Evolutionary conservation across 2,329 filamentous ascomycete species (phyloP).

Genomic region (Grosmannia huntii): DNA sequence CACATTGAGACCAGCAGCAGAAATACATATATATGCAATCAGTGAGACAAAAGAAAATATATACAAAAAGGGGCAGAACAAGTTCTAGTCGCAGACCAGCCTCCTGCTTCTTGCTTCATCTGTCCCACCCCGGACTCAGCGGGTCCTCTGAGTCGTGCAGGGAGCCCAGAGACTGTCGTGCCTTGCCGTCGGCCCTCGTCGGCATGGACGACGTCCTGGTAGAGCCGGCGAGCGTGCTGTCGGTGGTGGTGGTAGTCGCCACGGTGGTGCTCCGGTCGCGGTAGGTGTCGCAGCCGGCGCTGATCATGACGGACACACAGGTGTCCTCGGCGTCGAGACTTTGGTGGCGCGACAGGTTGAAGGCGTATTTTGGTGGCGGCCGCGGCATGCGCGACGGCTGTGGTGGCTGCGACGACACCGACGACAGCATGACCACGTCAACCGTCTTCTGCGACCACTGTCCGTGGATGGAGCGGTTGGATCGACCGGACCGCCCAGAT

Average conservation of each 20-base stretch:
- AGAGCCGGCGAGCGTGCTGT: background rate
- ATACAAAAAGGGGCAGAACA: background rate
- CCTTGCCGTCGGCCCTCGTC: background rate
- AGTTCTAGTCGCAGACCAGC: background rate
- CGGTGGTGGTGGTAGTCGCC: background rate
- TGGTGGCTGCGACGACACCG: background rate
- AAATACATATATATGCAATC: too few species aligned
- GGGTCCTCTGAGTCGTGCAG: background rate
- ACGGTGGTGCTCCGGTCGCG: too few species aligned
- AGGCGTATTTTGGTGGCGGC: background rate
- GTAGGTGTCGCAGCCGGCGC: background rate
- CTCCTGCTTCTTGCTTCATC: too few species aligned
- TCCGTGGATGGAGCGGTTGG: background rate
- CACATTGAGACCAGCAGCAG: background rate
- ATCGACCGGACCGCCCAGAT: background rate
- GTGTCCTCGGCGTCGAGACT: background rate
- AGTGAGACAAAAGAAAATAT: background rate
- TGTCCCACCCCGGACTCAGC: background rate
- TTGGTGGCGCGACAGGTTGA: background rate
- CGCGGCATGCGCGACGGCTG: background rate
- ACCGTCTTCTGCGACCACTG: background rate
- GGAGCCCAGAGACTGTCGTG: background rate
- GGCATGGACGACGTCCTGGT: background rate
- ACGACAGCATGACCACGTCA: slow-evolving; percentile 5
- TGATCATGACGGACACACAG: slow-evolving; percentile 1